These are phyloP conservation scores for Actinomucor elegans DNA, from an alignment of 371 early-diverging fungal species.

Conservation along the genomic window DNA sequence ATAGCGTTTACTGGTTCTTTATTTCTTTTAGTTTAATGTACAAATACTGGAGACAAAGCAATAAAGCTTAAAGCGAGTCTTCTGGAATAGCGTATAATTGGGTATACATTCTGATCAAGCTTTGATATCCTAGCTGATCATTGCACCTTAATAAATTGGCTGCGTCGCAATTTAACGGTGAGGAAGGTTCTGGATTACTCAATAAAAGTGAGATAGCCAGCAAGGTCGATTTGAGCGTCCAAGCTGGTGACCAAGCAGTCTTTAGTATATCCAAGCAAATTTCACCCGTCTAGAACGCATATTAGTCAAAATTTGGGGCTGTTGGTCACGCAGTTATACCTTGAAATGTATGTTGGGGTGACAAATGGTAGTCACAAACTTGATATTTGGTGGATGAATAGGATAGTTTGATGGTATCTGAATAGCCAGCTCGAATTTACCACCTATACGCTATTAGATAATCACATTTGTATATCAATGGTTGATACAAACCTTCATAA, in stretches of 20 bases:
- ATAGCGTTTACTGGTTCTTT: slow-evolving; percentile 18
- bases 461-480: not conserved
- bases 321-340: slow-evolving; percentile 29
- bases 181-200: slow-evolving; percentile 77
- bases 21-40: slow-evolving; percentile 8
- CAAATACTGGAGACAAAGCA: not conserved
- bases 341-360: slow-evolving; percentile 83
- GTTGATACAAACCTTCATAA: slow-evolving; percentile 64
- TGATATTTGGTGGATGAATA: slow-evolving; percentile 70
- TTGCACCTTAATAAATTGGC: slow-evolving; percentile 89
- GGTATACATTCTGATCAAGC: slow-evolving; percentile 86
- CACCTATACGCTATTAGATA: slow-evolving; percentile 40
- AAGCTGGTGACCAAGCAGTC: slow-evolving; percentile 83
- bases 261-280: slow-evolving; percentile 85
- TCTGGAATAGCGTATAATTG: slow-evolving; percentile 61
- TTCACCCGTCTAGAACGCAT: slow-evolving; percentile 64
- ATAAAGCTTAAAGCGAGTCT: slow-evolving; percentile 2
- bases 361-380: slow-evolving; percentile 77
- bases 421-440: slow-evolving; percentile 59
- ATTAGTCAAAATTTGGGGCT: not conserved
- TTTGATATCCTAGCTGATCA: slow-evolving; percentile 84
- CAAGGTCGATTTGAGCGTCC: slow-evolving; percentile 74
- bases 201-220: slow-evolving; percentile 73
- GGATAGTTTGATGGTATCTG: slow-evolving; percentile 67
- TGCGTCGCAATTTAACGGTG: slow-evolving; percentile 94